phyloP scores from a whole-genome alignment of 2,329 filamentous ascomycete genomes.

The Diaporthe sp. region DNA sequence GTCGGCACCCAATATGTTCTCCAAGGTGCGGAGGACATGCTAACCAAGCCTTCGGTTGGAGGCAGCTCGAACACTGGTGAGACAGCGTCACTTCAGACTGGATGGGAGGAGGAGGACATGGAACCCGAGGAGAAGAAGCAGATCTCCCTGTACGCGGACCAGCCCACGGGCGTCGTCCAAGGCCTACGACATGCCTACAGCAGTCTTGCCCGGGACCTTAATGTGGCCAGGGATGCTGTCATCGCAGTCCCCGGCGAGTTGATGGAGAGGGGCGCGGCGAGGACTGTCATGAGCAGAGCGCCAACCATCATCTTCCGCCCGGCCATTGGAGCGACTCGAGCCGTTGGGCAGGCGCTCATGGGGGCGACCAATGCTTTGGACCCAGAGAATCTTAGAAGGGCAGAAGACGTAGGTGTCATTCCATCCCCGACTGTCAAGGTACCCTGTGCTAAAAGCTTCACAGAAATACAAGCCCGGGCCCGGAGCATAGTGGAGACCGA shows the following conservation, averaged over 20 bases:
- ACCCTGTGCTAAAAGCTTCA: slow-evolving; percentile 17
- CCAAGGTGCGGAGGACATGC: slow-evolving; percentile 85
- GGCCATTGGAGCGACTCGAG: slow-evolving; percentile 89
- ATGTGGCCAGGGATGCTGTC: slow-evolving; percentile 88
- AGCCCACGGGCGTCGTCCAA: slow-evolving; percentile 88
- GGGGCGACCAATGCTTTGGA: slow-evolving; percentile 94
- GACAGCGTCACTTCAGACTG: slow-evolving; percentile 32
- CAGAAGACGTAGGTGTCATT: slow-evolving; percentile 83
- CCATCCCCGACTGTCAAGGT: neutral
- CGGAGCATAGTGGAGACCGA: slow-evolving; percentile 18
- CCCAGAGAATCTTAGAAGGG: slow-evolving; percentile 79
- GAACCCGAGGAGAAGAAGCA: slow-evolving; percentile 79
- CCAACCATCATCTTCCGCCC: slow-evolving; percentile 95
- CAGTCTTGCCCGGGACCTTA: slow-evolving; percentile 86
- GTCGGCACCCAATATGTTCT: slow-evolving; percentile 95
- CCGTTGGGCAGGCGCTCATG: slow-evolving; percentile 87
- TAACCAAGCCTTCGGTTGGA: slow-evolving; percentile 59
- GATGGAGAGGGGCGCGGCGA: slow-evolving; percentile 87
- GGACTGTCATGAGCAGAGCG: slow-evolving; percentile 80
- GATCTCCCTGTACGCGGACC: slow-evolving; percentile 92
- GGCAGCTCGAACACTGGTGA: slow-evolving; percentile 39
- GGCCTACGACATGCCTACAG: slow-evolving; percentile 86
- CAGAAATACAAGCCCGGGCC: slow-evolving; percentile 36
- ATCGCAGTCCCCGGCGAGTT: slow-evolving; percentile 94
- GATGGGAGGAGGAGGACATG: slow-evolving; percentile 60